Evolutionary conservation across 2,329 filamentous ascomycete species (phyloP), one percentile per base, ranked within the genome.

Genomic region (Alternaria ventricosa): DNA sequence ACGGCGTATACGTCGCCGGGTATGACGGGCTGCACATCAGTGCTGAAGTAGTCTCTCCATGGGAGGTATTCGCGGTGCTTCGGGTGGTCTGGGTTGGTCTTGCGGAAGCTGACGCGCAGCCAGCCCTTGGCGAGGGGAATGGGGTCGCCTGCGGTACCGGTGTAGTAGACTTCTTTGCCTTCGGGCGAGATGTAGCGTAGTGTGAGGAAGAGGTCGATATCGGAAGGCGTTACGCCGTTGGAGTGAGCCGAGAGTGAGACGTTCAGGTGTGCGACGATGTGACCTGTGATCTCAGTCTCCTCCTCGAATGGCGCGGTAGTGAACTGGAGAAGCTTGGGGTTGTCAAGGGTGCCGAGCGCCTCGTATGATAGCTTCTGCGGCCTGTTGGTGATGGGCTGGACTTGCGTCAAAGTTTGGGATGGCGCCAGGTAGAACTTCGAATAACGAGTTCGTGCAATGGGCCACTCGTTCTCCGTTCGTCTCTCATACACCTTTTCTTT

Each of bases 221-320:
- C 88, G 2, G 77, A 80, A 1, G 84, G 85, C 57, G 78, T 80
- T 1, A 76, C 70, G 1, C 78, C 74, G 2, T 77, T 78, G 3
- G 81, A 71, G 23, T 82, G 71, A 1, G 83, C 73, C 3, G 78
- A 82, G 36, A 83, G 79, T 0, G 89, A 91, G 0, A 91, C 86
- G 63, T 88, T 87, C 5, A 93, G 81, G 66, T 88, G 89, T 0
- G 88, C 89, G 0, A 87, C 82, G 27, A 91, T 81, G 71, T 92
- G 88, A 0, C 90, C 90, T 0, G 90, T 92, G 57, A 93, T 87
- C 71, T 92, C 90, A 0, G 86, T 90, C 70, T 92, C 88, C 7
- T 81, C 64, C n/a, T 85, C 82, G 61, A 92, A 91, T 0, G 87
- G 80, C 0, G 81, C 60, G 0, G 87, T 90, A 1, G 80, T 82